Base-by-base conservation (phyloP, 148 eudicot species). In the Chenopodium album region DNA sequence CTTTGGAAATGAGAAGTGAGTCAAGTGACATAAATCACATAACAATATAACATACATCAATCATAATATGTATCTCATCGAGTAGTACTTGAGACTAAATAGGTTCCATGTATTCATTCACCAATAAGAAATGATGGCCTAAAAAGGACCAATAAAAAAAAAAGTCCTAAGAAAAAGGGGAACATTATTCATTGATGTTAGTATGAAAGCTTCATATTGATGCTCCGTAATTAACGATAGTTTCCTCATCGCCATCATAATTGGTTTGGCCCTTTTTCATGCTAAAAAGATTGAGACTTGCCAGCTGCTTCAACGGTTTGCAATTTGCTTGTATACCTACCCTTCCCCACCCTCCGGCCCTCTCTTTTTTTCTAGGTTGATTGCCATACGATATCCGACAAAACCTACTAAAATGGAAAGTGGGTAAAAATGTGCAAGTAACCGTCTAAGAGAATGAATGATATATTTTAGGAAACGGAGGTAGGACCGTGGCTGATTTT, bases 171-270 rank as follows among this genome's bases (percentile, higher is more conserved):
- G 41, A 20, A 44, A 20, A 9, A 46, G 76, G n/a, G 72, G 23
- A 14, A 44, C 56, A 41, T 41, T 41, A 46, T 72, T 9, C 52
- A 22, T 22, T 22, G 76, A 72, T 46, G 76, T 72, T 20, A 46
- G 1, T 41, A 41, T 41, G 56, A 72, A 72, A 73, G 59, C 76
- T 73, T 73, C 32, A 73, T 11, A 11, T 23, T 73, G 59, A 73
- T 73, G 76, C 59, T 22, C 76, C 76, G 76, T 73, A 73, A 73
- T 73, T n/a, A 48, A 47, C 76, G 76, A 73, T 19, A 4, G 10
- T 41, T 22, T 44, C 26, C 54, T 7, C 17, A 19, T 26, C 10
- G 12, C 20, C 12, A 68, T 31, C 75, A 73, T 73, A 1, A 73
- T 20, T 71, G 12, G 75, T 31, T 46, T 46, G 59, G 76, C 56